Percentiles rank a stretch among this genome's conserved stretches.
phyloP scores from a whole-genome alignment of 2,329 filamentous ascomycete genomes.

The Neofusicoccum parvum region DNA sequence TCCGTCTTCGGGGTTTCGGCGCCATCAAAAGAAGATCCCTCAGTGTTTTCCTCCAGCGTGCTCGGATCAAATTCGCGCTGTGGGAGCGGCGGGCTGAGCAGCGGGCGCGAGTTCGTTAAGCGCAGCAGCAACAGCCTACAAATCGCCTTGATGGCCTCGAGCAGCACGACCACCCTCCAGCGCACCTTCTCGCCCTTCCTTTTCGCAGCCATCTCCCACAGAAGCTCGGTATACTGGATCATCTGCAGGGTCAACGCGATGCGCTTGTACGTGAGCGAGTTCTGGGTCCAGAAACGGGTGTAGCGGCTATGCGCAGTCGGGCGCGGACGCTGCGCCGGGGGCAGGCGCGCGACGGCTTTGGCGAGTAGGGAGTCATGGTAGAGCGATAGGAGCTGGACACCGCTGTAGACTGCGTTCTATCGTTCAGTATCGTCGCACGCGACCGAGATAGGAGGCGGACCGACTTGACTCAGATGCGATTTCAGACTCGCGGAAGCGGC shows the following conservation, averaged over 20 bases:
- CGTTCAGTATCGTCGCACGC: conserved; percentile 26
- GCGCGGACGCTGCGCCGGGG: conserved; percentile 52
- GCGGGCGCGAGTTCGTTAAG: conserved; percentile 78
- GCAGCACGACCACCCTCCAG: conserved; percentile 83
- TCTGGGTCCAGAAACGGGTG: conserved; percentile 64
- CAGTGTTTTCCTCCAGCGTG: conserved; percentile 53
- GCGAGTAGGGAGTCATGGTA: conserved; percentile 90
- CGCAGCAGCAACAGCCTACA: conserved; percentile 80
- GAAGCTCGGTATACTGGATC: conserved; percentile 89
- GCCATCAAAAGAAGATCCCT: conserved; percentile 42
- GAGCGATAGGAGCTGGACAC: conserved; percentile 84
- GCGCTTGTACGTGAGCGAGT: conserved; percentile 72
- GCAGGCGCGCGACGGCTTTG: conserved; percentile 61
- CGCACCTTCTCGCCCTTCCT: conserved; percentile 76
- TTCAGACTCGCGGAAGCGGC: conserved; percentile 87
- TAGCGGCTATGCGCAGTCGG: conserved; percentile 64
- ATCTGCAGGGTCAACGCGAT: conserved; percentile 83
- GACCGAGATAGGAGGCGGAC: conserved; percentile 29
- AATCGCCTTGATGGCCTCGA: conserved; percentile 84
- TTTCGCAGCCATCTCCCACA: conserved; percentile 98
- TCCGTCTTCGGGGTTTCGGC: conserved; percentile 50
- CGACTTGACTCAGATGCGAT: conserved; percentile 84
- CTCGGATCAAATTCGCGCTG: conserved; percentile 79
- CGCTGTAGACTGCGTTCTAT: conserved; percentile 67
- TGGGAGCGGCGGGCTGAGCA: conserved; percentile 82